Percentiles rank a stretch among this genome's conserved stretches.
These are phyloP conservation scores for Globisporangium cederbergense DNA, from an alignment of 352 stramenopile species.

Conservation along the genomic window DNA sequence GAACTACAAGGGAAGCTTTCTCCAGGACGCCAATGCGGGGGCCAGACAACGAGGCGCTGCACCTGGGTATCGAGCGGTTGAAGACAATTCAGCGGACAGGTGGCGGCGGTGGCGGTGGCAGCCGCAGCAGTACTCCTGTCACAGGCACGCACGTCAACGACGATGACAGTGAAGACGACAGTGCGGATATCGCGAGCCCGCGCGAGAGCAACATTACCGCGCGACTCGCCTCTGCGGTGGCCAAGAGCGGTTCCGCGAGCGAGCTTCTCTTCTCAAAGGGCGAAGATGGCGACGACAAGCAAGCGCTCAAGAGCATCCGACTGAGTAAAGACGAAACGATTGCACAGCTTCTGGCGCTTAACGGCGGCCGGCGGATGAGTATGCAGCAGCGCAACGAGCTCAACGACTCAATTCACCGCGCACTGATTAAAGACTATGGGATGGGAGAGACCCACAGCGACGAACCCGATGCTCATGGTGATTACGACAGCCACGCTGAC, in stretches of 20 bases:
- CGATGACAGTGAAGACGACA: not conserved
- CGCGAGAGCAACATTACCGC: slow-evolving; percentile 1
- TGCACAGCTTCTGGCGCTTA: not conserved
- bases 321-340: not conserved
- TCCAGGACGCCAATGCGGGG: not conserved
- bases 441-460: not conserved
- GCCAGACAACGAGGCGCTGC: not conserved
- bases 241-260: not conserved
- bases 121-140: not conserved
- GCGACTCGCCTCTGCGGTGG: not conserved
- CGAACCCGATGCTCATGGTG: not conserved
- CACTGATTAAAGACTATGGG: not conserved
- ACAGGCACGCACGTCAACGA: not conserved
- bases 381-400: not conserved
- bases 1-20: not conserved
- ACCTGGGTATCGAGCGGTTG: not conserved
- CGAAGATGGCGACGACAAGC: not conserved
- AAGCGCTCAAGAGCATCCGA: not conserved
- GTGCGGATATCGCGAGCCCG: not conserved
- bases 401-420: slow-evolving; percentile 1
- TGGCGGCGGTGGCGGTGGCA: not conserved
- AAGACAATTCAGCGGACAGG: not conserved
- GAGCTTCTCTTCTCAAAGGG: not conserved
- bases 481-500: not conserved
- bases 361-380: not conserved